Evolutionary conservation across 2,329 filamentous ascomycete genomes (phyloP).

Genomic region (Fusarium irregulare): DNA sequence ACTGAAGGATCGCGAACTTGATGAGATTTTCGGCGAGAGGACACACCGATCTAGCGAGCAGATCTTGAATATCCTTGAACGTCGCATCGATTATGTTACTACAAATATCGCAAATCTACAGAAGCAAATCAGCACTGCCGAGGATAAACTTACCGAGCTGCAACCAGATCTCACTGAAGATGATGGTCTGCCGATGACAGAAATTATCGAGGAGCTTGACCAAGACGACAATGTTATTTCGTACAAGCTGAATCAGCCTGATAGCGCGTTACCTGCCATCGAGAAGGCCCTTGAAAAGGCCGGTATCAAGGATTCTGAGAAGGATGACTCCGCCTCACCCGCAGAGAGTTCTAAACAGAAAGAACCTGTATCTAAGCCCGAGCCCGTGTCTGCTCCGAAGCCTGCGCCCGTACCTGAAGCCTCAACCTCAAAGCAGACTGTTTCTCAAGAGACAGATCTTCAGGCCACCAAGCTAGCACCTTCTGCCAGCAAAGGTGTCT

Average conservation of each 20-base stretch:
- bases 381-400: not conserved
- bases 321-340: constrained; percentile 19
- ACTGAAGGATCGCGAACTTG: constrained; percentile 67
- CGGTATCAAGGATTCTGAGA: constrained; percentile 68
- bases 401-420: not conserved
- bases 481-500: constrained; percentile 66
- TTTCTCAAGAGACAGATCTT: not conserved
- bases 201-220: constrained; percentile 92
- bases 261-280: constrained; percentile 73
- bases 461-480: constrained; percentile 16
- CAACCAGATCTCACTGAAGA: constrained; percentile 73
- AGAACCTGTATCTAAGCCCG: not conserved
- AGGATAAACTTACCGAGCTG: constrained; percentile 75
- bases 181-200: constrained; percentile 81
- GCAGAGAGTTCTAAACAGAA: not conserved
- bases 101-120: constrained; percentile 81
- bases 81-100: constrained; percentile 89
- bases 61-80: constrained; percentile 70
- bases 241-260: constrained; percentile 73
- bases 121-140: constrained; percentile 75
- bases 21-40: constrained; percentile 57
- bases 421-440: constrained; percentile 1
- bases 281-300: constrained; percentile 80
- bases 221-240: constrained; percentile 88
- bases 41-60: constrained; percentile 51